A percentile compares a stretch with the other conserved stretches of the same genome.
Conservation (phyloP, 176 grass and related monocot species). For the Lolium multiflorum region DNA sequence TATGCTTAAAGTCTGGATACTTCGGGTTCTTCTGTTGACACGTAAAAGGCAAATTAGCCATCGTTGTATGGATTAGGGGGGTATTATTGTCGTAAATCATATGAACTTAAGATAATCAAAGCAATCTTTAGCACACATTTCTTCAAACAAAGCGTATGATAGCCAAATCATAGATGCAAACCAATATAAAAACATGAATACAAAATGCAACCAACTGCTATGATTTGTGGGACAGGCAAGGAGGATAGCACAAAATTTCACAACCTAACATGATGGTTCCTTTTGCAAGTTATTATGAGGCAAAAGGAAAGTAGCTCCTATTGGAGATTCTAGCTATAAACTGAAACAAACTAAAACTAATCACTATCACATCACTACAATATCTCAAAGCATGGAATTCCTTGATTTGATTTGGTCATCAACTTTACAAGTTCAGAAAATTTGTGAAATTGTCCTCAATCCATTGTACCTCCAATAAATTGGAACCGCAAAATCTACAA, state of each 20-base stretch:
- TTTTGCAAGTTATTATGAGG: conserved; percentile 10
- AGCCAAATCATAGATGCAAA: conserved; percentile 16
- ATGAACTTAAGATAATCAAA: background rate
- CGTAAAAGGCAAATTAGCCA: conserved; percentile 3
- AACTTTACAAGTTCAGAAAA: background rate
- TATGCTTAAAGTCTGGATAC: conserved; percentile 79
- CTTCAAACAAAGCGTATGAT: background rate
- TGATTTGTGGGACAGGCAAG: background rate
- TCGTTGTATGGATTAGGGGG: background rate
- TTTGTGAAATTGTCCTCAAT: background rate
- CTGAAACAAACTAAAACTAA: background rate
- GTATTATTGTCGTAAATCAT: background rate
- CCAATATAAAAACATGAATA: conserved; percentile 19
- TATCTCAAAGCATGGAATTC: background rate
- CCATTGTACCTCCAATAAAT: background rate
- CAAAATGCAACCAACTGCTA: conserved; percentile 5
- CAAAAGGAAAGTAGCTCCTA: conserved; percentile 5
- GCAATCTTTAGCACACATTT: conserved; percentile 11
- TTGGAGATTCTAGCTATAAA: background rate
- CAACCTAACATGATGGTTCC: conserved; percentile 21
- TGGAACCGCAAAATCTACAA: background rate
- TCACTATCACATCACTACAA: background rate
- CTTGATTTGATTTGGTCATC: background rate
- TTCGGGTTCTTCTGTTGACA: conserved; percentile 68
- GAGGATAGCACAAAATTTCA: background rate